phyloP scores from a whole-genome alignment of 768 basidiomycete genomes.

The Hericium coralloides region DNA sequence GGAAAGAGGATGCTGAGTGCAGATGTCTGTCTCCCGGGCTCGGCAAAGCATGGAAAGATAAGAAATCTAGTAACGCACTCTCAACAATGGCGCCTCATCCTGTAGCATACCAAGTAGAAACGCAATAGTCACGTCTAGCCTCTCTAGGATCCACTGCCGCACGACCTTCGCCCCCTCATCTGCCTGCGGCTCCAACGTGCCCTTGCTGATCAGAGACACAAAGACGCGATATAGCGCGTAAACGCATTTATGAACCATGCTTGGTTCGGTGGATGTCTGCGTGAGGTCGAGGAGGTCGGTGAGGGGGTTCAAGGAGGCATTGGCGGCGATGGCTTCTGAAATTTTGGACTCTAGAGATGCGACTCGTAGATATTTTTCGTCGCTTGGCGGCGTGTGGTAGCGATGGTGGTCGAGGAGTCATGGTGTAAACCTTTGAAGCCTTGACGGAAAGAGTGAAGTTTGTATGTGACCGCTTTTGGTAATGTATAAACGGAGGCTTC shows the following conservation, averaged over 20 bases:
- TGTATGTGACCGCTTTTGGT: no score
- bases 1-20: conserved; percentile 71
- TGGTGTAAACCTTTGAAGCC: background rate
- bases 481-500: no score
- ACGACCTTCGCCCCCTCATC: conserved; percentile 52
- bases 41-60: conserved; percentile 3
- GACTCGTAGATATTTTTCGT: background rate
- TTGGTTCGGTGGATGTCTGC: conserved; percentile 36
- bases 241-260: conserved; percentile 60
- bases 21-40: conserved; percentile 40
- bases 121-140: conserved; percentile 60
- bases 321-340: conserved; percentile 39
- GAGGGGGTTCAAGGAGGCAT: conserved; percentile 66
- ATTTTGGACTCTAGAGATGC: conserved; percentile 47
- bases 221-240: conserved; percentile 81
- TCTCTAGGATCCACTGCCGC: conserved; percentile 73
- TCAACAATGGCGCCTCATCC: conserved; percentile 65
- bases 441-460: no score
- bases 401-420: background rate
- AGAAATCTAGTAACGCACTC: conserved; percentile 38
- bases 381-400: background rate
- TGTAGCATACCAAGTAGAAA: conserved; percentile 63
- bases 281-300: conserved; percentile 65
- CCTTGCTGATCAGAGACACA: conserved; percentile 48
- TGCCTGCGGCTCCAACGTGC: conserved; percentile 45